Evolutionary conservation across 106 monocot species (phyloP).

Genomic region (Posidonia australis): DNA sequence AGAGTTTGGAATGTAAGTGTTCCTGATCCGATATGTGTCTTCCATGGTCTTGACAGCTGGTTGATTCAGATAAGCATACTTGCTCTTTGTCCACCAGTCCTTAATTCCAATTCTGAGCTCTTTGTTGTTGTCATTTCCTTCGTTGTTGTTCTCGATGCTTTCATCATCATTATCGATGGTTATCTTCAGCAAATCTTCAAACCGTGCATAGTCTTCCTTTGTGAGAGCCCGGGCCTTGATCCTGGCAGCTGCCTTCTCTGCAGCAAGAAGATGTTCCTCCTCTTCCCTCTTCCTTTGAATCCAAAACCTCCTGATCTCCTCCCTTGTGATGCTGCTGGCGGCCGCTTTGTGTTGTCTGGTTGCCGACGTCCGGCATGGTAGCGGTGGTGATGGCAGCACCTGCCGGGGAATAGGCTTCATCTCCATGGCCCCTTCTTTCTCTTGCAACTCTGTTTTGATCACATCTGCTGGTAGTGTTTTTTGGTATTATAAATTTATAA

Average conservation of each 20-base stretch:
- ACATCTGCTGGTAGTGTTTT: no score
- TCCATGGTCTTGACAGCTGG: slow-evolving; percentile 8
- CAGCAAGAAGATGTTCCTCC: slow-evolving; percentile 52
- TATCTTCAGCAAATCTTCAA: slow-evolving; percentile 35
- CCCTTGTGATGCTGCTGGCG: slow-evolving; percentile 35
- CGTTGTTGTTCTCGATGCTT: neutral
- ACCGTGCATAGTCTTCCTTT: slow-evolving; percentile 39
- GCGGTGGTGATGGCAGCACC: no score
- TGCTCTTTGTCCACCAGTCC: slow-evolving; percentile 70
- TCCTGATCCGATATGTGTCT: neutral
- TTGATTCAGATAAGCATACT: slow-evolving; percentile 59
- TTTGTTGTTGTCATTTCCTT: neutral
- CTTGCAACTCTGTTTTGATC: no score
- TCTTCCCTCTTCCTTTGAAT: slow-evolving; percentile 33
- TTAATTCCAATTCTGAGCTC: slow-evolving; percentile 38
- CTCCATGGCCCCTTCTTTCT: no score
- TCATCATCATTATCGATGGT: neutral
- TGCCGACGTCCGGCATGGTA: no score
- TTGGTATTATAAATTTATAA: no score
- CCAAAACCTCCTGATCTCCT: slow-evolving; percentile 50
- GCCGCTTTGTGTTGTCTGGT: no score
- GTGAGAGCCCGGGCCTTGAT: slow-evolving; percentile 40
- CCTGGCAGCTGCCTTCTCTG: slow-evolving; percentile 49
- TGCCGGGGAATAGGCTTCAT: no score
- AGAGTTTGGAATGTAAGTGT: neutral